A percentile compares a stretch with the other conserved stretches of the same genome.
Conservation (phyloP, 2,329 filamentous ascomycete genomes). For the Orbilia blumenaviensis region DNA sequence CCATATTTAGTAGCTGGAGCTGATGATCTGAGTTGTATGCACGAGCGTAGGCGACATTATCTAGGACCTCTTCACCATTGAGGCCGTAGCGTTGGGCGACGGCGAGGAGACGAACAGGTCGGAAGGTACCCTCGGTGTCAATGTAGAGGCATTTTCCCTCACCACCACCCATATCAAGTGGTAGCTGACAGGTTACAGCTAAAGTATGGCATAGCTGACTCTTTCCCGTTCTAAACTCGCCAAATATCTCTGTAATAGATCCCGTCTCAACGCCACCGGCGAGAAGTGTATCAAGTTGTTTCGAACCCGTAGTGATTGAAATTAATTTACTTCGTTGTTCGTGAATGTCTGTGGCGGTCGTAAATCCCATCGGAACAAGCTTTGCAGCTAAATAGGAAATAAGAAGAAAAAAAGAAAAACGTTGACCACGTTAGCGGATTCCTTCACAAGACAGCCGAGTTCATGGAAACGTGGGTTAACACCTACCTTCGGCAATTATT, state of each 20-base stretch:
- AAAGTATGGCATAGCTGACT: constrained; percentile 98
- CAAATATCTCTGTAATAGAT: constrained; percentile 97
- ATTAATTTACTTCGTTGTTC: constrained; percentile 95
- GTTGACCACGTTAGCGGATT: constrained; percentile 19
- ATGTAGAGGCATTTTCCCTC: constrained; percentile 99
- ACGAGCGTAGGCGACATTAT: constrained; percentile 97
- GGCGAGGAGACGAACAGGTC: constrained; percentile 86
- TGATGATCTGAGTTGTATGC: constrained; percentile 99
- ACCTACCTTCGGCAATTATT: constrained; percentile 81
- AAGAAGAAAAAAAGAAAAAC: constrained; percentile 24
- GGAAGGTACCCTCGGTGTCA: constrained; percentile 96
- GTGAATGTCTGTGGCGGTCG: constrained; percentile 98
- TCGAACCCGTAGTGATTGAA: constrained; percentile 96
- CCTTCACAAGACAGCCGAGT: not conserved
- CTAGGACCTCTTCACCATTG: constrained; percentile 94
- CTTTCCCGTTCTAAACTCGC: constrained; percentile 97
- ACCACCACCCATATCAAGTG: constrained; percentile 98
- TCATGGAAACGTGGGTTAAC: not conserved
- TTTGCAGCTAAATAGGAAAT: constrained; percentile 80
- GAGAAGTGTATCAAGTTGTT: constrained; percentile 92
- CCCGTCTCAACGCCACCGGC: constrained; percentile 96
- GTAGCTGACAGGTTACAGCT: constrained; percentile 96
- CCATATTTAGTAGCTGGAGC: constrained; percentile 91
- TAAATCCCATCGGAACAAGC: constrained; percentile 98
- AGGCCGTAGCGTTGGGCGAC: constrained; percentile 95